A percentile compares a stretch with the other conserved stretches of the same genome.
phyloP scores from a whole-genome alignment of 345 rosid genomes.

The Physaria fendleri region DNA sequence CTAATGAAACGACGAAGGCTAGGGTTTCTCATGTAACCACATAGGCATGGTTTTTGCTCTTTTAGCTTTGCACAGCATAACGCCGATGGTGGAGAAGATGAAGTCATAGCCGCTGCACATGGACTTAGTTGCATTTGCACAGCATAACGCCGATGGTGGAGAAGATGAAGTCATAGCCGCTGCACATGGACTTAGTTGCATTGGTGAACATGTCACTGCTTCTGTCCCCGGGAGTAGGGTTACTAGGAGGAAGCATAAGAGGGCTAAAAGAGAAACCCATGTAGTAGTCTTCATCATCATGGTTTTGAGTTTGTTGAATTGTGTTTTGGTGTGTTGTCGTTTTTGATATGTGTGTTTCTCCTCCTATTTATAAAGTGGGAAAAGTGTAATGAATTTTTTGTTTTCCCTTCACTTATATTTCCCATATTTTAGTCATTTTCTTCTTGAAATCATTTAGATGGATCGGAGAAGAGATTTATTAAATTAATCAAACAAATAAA shows the following conservation, averaged over 20 bases:
- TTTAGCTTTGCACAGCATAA: constrained; percentile 58
- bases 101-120: constrained; percentile 69
- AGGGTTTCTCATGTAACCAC: constrained; percentile 53
- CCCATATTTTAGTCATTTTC: too few species aligned
- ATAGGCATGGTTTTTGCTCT: constrained; percentile 67
- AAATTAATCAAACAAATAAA: too few species aligned
- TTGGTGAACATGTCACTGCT: constrained; percentile 74
- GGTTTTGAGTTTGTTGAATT: constrained; percentile 3
- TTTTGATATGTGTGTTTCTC: constrained; percentile 1
- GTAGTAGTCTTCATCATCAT: constrained; percentile 41
- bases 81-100: constrained; percentile 56
- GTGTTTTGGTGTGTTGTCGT: constrained; percentile 11
- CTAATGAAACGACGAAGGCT: constrained; percentile 30
- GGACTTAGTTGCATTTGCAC: constrained; percentile 71
- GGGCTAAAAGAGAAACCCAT: constrained; percentile 31
- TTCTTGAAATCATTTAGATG: too few species aligned
- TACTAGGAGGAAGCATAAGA: constrained; percentile 37
- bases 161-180: constrained; percentile 63
- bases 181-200: constrained; percentile 77
- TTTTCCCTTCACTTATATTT: too few species aligned
- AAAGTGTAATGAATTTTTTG: constrained; percentile 13
- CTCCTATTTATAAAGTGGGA: constrained; percentile 53
- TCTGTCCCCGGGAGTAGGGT: constrained; percentile 36
- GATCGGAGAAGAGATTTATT: too few species aligned
- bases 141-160: constrained; percentile 55